These are phyloP conservation scores for Leishmania lainsoni DNA, from an alignment of 208 protist species.

Conservation along the genomic window DNA sequence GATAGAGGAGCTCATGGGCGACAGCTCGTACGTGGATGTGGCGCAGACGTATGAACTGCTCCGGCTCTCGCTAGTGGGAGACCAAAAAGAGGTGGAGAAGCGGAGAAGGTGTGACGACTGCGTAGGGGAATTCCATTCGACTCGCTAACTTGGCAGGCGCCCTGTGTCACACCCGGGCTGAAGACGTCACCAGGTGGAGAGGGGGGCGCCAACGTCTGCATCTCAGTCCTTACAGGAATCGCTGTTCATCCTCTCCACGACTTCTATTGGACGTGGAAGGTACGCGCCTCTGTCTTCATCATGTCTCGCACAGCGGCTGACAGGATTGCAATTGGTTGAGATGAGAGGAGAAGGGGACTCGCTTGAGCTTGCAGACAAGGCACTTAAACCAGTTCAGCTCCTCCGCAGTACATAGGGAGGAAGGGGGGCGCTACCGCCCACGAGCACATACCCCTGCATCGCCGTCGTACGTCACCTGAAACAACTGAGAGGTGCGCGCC, in stretches of 20 bases:
- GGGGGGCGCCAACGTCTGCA: not conserved
- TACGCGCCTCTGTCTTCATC: not conserved
- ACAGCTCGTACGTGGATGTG: not conserved
- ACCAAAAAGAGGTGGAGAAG: not conserved
- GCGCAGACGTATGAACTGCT: not conserved
- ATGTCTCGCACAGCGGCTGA: not conserved
- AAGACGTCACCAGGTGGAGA: not conserved
- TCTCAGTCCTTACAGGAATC: not conserved
- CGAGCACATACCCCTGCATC: no score
- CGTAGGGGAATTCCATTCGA: not conserved
- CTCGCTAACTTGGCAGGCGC: not conserved
- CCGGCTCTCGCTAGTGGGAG: not conserved
- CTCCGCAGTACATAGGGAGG: no score
- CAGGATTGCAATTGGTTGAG: not conserved
- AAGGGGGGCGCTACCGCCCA: no score
- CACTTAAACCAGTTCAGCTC: not conserved
- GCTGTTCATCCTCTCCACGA: not conserved
- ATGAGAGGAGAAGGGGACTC: not conserved
- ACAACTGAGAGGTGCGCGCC: no score
- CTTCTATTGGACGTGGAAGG: not conserved
- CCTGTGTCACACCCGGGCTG: not conserved
- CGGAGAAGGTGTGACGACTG: not conserved
- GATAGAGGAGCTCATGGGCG: slow-evolving; percentile 22
- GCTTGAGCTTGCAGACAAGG: not conserved
- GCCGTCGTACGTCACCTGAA: no score